A percentile compares a stretch with the other conserved stretches of the same genome.
These are phyloP conservation scores for Diaporthe ilicicola DNA, from an alignment of 2,329 filamentous ascomycete species.

Conservation along the genomic window DNA sequence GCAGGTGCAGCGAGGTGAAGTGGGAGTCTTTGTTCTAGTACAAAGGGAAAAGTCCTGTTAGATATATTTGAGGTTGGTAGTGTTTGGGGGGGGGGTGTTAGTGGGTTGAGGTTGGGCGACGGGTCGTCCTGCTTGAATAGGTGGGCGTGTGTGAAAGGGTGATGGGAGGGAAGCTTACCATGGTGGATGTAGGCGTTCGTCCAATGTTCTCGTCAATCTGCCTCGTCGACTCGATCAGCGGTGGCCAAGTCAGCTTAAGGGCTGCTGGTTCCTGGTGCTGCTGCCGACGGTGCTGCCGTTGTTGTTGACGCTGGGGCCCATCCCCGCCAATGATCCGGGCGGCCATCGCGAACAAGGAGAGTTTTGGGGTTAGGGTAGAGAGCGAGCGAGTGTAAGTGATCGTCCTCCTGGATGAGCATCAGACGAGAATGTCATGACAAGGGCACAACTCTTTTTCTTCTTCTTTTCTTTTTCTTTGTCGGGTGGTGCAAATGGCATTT, in stretches of 20 bases:
- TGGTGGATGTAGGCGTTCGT: neutral
- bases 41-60: neutral
- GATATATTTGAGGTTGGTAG: no score
- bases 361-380: constrained; percentile 19
- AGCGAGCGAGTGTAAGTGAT: neutral
- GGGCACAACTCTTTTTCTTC: neutral
- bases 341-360: neutral
- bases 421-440: constrained; percentile 6
- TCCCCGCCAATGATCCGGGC: neutral
- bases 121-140: neutral
- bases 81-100: neutral
- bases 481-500: neutral
- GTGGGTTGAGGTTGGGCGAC: no score
- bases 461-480: no score
- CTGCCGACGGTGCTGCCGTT: neutral
- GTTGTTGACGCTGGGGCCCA: neutral
- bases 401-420: neutral
- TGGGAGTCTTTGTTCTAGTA: constrained; percentile 75
- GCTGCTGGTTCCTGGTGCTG: neutral
- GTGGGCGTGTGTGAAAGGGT: neutral
- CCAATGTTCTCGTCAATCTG: constrained; percentile 4
- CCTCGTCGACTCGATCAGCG: constrained; percentile 5
- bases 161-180: constrained; percentile 1
- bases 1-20: constrained; percentile 81
- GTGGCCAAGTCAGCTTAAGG: neutral